Conservation (phyloP, 2,329 filamentous ascomycete species). For the Aspergillus texensis region DNA sequence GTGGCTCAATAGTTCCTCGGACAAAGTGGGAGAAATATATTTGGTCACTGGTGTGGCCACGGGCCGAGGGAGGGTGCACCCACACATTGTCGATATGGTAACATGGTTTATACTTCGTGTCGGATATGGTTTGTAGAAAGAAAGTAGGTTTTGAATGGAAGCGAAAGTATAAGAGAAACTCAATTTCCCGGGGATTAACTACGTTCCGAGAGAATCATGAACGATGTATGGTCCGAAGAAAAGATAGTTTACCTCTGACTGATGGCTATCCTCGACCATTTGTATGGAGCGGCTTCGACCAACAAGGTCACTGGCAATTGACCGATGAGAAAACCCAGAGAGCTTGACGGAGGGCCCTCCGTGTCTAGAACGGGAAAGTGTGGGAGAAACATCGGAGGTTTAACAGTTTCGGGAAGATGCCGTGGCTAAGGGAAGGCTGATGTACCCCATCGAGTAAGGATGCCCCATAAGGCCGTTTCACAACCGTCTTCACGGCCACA, state of each 20-base stretch:
- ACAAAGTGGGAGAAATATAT: background rate
- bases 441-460: background rate
- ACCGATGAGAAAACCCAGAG: background rate
- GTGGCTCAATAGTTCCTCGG: background rate
- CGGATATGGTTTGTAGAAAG: background rate
- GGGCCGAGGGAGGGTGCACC: background rate
- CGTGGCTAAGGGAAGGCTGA: background rate
- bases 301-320: background rate
- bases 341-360: conserved; percentile 20
- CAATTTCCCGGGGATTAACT: background rate
- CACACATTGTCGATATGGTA: background rate
- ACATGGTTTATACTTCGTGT: background rate
- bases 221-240: background rate
- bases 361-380: conserved; percentile 13
- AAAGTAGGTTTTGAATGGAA: background rate
- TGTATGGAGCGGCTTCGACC: background rate
- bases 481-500: background rate
- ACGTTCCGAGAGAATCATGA: background rate
- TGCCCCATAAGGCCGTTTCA: conserved; percentile 1
- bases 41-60: background rate
- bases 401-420: background rate
- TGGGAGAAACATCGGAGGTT: conserved; percentile 7
- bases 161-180: background rate
- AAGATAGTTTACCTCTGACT: background rate
- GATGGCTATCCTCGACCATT: background rate